phyloP scores from a whole-genome alignment of 192 early-diverging fungal species.

The Lunasporangiospora selenospora region DNA sequence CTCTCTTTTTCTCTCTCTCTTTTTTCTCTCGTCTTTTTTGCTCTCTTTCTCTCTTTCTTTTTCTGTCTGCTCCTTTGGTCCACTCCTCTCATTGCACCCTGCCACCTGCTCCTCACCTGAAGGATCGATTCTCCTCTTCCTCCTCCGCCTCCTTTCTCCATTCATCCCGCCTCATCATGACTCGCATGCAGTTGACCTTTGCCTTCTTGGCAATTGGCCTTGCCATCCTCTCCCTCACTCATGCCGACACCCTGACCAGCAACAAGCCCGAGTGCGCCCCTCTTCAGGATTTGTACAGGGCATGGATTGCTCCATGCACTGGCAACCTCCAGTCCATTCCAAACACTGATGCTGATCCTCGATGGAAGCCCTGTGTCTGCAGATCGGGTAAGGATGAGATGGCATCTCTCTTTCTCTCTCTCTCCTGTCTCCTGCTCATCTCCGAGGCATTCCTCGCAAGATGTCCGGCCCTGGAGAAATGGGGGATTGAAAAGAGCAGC shows the following conservation, averaged over 20 bases:
- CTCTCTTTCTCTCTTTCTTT: neutral
- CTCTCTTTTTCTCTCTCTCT: neutral
- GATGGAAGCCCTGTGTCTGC: slow-evolving; percentile 32
- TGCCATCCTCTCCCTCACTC: no score
- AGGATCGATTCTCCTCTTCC: neutral
- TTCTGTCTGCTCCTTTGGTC: neutral
- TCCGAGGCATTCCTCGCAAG: no score
- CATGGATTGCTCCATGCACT: slow-evolving; percentile 13
- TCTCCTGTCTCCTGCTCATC: no score
- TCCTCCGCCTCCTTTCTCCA: slow-evolving; percentile 11
- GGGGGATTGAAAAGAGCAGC: no score
- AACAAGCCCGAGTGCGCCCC: slow-evolving; percentile 31
- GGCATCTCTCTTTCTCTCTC: neutral
- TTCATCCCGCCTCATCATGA: no score
- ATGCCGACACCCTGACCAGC: slow-evolving; percentile 1
- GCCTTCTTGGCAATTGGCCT: neutral
- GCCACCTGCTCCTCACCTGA: neutral
- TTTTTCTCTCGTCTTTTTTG: neutral
- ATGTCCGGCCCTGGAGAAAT: no score
- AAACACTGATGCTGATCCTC: slow-evolving; percentile 20
- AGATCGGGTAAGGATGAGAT: slow-evolving; percentile 4
- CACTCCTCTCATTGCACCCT: neutral
- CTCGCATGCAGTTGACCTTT: neutral
- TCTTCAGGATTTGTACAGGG: slow-evolving; percentile 25
- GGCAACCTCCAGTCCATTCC: slow-evolving; percentile 15